Evolutionary conservation across 2,329 filamentous ascomycete species (phyloP).

Genomic region (Knoxdaviesia capensis): DNA sequence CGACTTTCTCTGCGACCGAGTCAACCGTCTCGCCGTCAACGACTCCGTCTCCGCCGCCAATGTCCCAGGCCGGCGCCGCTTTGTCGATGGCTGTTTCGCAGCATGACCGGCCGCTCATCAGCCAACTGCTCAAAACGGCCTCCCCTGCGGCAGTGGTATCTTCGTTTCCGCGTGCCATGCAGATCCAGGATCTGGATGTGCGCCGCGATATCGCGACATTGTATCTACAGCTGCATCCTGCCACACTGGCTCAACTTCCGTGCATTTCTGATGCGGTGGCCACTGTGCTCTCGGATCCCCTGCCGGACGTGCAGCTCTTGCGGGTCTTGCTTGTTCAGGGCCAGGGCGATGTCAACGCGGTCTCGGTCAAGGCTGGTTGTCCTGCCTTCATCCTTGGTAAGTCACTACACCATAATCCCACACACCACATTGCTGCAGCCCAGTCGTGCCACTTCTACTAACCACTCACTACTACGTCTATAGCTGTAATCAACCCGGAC

Average conservation of each 20-base stretch:
- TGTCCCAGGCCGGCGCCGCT: constrained; percentile 15
- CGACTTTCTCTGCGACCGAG: too few species aligned
- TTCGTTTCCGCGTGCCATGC: constrained; percentile 27
- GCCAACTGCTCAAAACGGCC: constrained; percentile 22
- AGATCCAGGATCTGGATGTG: constrained; percentile 17
- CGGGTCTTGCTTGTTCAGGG: constrained; percentile 27
- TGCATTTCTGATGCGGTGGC: constrained; percentile 16
- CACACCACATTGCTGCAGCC: too few species aligned
- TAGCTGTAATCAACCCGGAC: constrained; percentile 22
- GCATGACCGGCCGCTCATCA: constrained; percentile 24
- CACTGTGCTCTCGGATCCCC: constrained; percentile 20
- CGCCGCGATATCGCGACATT: constrained; percentile 11
- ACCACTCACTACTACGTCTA: constrained; percentile 3
- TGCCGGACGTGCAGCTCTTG: constrained; percentile 27
- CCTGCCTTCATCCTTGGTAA: too few species aligned
- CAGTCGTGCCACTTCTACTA: too few species aligned
- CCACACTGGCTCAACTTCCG: too few species aligned
- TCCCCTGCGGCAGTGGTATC: constrained; percentile 24
- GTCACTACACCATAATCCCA: too few species aligned
- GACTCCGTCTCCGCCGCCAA: too few species aligned
- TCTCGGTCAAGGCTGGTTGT: constrained; percentile 6
- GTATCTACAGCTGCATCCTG: too few species aligned
- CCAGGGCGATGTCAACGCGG: constrained; percentile 29
- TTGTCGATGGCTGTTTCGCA: constrained; percentile 26
- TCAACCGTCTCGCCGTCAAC: too few species aligned